phyloP scores from a whole-genome alignment of 1,139 yeast species.

The Geotrichum carabidarum region DNA sequence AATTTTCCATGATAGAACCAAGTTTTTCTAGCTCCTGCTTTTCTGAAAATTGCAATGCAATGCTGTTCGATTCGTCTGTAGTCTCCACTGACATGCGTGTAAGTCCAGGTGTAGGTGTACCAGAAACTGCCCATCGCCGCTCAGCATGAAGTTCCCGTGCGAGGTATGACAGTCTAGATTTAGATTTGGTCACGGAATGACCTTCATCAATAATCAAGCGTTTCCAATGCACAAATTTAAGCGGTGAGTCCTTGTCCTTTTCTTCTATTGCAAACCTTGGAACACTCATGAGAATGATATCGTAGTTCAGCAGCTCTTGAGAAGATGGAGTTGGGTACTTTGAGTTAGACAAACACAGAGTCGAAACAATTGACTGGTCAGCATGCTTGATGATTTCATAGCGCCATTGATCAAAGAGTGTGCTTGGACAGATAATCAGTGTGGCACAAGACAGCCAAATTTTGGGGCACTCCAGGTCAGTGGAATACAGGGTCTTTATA shows the following conservation, averaged over 20 bases:
- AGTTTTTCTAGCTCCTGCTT: slow-evolving; percentile 46
- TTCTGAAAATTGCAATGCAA: slow-evolving; percentile 15
- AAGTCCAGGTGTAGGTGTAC: slow-evolving; percentile 69
- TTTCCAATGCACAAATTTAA: slow-evolving; percentile 51
- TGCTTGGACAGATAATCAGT: slow-evolving; percentile 60
- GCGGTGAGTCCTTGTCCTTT: slow-evolving; percentile 9
- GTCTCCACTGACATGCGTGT: slow-evolving; percentile 44
- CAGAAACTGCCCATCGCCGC: slow-evolving; percentile 68
- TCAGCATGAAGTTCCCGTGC: slow-evolving; percentile 51
- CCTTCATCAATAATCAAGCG: slow-evolving; percentile 71
- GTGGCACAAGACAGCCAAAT: slow-evolving; percentile 50
- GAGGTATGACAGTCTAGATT: slow-evolving; percentile 46
- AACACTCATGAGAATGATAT: slow-evolving; percentile 50
- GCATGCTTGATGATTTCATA: slow-evolving; percentile 55
- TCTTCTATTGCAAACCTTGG: slow-evolving; percentile 44
- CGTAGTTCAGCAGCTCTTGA: slow-evolving; percentile 42
- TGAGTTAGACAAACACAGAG: slow-evolving; percentile 6
- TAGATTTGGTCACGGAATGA: slow-evolving; percentile 49
- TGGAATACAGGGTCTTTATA: slow-evolving; percentile 15
- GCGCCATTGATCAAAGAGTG: slow-evolving; percentile 61
- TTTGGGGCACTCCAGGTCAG: slow-evolving; percentile 30
- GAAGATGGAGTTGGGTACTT: slow-evolving; percentile 32
- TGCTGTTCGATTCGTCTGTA: background rate
- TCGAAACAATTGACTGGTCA: slow-evolving; percentile 26
- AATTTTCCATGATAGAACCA: slow-evolving; percentile 47